Evolutionary conservation across 1,284 basidiomycete species (phyloP).

Genomic region (Butyriboletus pseudospeciosus): DNA sequence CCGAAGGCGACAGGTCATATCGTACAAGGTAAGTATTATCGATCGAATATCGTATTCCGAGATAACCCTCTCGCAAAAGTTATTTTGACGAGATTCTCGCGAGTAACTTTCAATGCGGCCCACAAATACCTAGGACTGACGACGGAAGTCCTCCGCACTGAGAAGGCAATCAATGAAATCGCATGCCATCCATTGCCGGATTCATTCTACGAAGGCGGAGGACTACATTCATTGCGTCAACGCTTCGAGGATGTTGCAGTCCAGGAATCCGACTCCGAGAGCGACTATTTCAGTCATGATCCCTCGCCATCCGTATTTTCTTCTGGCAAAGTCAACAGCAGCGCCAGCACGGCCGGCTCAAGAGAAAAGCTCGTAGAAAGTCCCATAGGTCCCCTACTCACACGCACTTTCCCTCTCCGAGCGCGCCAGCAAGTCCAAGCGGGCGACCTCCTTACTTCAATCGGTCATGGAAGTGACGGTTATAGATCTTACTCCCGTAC

Average conservation of each 20-base stretch:
- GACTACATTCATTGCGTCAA: constrained; percentile 83
- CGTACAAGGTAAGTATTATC: constrained; percentile 67
- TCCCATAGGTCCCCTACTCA: constrained; percentile 14
- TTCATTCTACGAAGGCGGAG: constrained; percentile 92
- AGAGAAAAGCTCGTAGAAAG: constrained; percentile 25
- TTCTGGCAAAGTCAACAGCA: constrained; percentile 13
- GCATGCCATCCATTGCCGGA: constrained; percentile 92
- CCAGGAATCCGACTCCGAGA: constrained; percentile 45
- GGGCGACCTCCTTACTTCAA: constrained; percentile 60
- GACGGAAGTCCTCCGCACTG: constrained; percentile 91
- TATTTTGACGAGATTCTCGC: constrained; percentile 91
- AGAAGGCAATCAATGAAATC: constrained; percentile 94
- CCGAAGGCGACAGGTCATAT: constrained; percentile 97
- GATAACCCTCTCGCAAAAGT: constrained; percentile 45
- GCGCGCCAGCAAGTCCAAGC: constrained; percentile 56
- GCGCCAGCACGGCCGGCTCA: constrained; percentile 11
- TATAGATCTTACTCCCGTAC: constrained; percentile 47
- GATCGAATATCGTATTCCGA: neutral
- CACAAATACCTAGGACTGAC: constrained; percentile 96
- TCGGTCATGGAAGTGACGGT: constrained; percentile 42
- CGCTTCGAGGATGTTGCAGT: constrained; percentile 64
- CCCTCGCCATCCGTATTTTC: constrained; percentile 20
- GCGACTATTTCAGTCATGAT: constrained; percentile 51
- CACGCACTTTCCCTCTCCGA: constrained; percentile 31
- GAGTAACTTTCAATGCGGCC: constrained; percentile 94